phyloP scores from a whole-genome alignment of 139 green algal species.

The Coelastrella sp. region DNA sequence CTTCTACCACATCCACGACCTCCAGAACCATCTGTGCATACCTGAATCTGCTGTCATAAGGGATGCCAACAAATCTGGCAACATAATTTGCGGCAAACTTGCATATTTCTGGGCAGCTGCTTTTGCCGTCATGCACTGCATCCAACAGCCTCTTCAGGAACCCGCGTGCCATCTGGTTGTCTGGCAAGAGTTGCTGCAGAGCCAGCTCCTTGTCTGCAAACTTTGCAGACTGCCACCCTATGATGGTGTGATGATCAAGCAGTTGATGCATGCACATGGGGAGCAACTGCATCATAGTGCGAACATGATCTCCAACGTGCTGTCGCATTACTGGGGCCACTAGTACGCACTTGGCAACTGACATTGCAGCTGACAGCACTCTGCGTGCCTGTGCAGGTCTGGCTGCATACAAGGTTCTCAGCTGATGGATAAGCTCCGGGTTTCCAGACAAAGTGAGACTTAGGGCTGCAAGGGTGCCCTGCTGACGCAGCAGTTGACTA shows the following conservation, averaged over 20 bases:
- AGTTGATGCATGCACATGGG: slow-evolving; percentile 18
- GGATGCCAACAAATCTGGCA: neutral
- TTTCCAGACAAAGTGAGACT: neutral
- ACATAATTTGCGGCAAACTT: neutral
- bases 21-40: neutral
- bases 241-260: neutral
- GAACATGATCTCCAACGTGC: neutral
- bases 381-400: neutral
- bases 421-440: neutral
- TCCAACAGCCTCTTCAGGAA: neutral
- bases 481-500: neutral
- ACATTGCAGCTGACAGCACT: neutral
- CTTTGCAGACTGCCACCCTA: neutral
- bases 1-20: neutral
- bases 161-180: no score
- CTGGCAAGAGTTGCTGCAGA: neutral
- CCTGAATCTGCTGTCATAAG: neutral
- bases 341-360: slow-evolving; percentile 12
- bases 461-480: neutral
- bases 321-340: neutral
- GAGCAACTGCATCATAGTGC: neutral
- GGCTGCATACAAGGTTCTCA: neutral
- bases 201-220: neutral
- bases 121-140: neutral
- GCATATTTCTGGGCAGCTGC: neutral